Conservation (phyloP, 2,329 filamentous ascomycete species). For the Trichoderma lentiforme region DNA sequence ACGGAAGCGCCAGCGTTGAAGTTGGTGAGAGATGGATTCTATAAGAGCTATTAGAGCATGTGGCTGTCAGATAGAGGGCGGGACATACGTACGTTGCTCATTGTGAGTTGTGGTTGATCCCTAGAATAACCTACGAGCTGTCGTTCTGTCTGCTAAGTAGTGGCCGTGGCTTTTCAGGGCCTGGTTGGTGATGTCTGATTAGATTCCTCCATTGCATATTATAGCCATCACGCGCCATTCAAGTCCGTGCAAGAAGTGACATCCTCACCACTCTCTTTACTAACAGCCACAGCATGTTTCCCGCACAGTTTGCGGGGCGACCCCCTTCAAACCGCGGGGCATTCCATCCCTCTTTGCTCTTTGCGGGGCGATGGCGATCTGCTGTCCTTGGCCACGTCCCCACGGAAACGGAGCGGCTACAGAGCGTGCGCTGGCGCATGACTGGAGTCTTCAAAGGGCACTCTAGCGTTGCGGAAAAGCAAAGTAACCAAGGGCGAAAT, state of each 20-base stretch:
- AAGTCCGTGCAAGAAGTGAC: neutral
- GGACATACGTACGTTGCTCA: neutral
- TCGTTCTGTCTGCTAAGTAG: neutral
- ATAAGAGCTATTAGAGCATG: neutral
- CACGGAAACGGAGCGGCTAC: neutral
- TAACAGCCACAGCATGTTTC: neutral
- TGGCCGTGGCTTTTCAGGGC: neutral
- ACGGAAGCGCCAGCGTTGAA: constrained; percentile 6
- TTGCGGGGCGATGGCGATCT: neutral
- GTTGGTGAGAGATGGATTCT: neutral
- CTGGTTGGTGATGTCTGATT: neutral
- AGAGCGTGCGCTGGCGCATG: no score
- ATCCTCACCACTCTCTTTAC: neutral
- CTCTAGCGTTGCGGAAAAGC: no score
- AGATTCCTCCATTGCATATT: neutral
- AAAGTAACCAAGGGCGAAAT: no score
- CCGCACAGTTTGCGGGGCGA: neutral
- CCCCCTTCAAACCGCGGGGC: neutral
- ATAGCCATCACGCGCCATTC: neutral
- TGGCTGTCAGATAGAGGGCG: neutral
- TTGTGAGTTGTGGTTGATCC: neutral
- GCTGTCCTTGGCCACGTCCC: neutral
- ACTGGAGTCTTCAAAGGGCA: no score
- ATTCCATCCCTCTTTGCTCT: neutral
- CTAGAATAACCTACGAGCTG: neutral